A percentile compares a stretch with the other conserved stretches of the same genome.
phyloP scores from a whole-genome alignment of 345 rosid genomes.

The Linum usitatissimum region DNA sequence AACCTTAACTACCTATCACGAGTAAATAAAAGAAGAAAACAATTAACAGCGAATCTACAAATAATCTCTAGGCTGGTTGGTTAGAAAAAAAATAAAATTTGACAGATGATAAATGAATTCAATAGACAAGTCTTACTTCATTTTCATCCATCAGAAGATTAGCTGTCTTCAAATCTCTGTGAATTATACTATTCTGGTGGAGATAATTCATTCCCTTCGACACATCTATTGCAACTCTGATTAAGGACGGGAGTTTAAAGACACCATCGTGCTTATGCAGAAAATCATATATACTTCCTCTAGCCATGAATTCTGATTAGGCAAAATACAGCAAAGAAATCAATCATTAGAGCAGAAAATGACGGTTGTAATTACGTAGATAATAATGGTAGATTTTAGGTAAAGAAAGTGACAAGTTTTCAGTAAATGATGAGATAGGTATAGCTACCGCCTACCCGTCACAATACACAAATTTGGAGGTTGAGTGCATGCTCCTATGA shows the following conservation, averaged over 20 bases:
- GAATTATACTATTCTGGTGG: conserved; percentile 91
- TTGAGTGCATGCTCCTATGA: conserved; percentile 85
- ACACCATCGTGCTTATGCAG: conserved; percentile 78
- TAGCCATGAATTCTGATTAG: conserved; percentile 81
- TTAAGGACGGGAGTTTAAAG: conserved; percentile 65
- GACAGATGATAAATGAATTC: neutral
- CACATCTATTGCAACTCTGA: conserved; percentile 76
- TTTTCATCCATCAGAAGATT: conserved; percentile 98
- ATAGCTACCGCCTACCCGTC: conserved; percentile 70
- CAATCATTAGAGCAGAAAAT: conserved; percentile 6
- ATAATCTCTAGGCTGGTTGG: neutral
- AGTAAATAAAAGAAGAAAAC: neutral
- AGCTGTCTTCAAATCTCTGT: conserved; percentile 92
- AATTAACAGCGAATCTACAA: neutral
- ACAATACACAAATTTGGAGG: conserved; percentile 81
- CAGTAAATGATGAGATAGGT: neutral
- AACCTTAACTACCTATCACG: conserved; percentile 72
- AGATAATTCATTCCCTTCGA: conserved; percentile 95
- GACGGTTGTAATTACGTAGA: conserved; percentile 9
- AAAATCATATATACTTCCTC: conserved; percentile 80
- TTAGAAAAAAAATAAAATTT: neutral
- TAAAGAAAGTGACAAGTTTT: neutral
- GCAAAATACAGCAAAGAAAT: conserved; percentile 17
- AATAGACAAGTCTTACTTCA: conserved; percentile 44
- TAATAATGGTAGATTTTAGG: conserved; percentile 12